Conservation (phyloP, 2,329 filamentous ascomycete genomes). For the Fusarium torreyae region DNA sequence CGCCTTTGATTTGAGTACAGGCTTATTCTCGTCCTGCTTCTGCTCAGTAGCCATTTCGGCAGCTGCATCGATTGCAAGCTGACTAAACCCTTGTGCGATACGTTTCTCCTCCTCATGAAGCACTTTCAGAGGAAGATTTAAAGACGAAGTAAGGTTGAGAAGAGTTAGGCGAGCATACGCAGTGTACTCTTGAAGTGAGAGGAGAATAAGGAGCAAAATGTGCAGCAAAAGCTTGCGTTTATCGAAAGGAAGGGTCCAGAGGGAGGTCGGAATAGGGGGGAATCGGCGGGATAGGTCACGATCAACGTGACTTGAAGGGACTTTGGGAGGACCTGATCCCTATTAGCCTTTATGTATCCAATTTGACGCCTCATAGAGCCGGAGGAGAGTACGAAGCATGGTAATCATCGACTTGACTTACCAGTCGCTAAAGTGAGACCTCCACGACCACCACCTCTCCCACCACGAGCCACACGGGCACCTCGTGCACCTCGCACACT, state of each 20-base stretch:
- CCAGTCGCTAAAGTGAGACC: conserved; percentile 55
- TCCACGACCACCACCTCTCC: conserved; percentile 51
- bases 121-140: conserved; percentile 76
- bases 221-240: conserved; percentile 80
- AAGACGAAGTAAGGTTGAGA: conserved; percentile 77
- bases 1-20: conserved; percentile 79
- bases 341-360: conserved; percentile 16
- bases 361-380: background rate
- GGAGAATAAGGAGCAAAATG: conserved; percentile 77
- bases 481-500: conserved; percentile 49
- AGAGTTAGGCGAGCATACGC: conserved; percentile 81
- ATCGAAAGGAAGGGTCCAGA: conserved; percentile 72
- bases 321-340: conserved; percentile 57
- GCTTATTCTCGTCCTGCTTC: conserved; percentile 72
- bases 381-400: background rate
- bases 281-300: conserved; percentile 66
- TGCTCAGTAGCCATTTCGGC: conserved; percentile 51
- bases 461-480: conserved; percentile 53
- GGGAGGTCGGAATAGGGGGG: conserved; percentile 71
- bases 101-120: conserved; percentile 81
- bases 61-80: conserved; percentile 72
- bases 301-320: conserved; percentile 61
- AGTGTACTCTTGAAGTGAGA: conserved; percentile 84
- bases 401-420: conserved; percentile 44
- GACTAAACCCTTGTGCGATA: conserved; percentile 80